A percentile compares a stretch with the other conserved stretches of the same genome.
These are phyloP conservation scores for Sophora flavescens DNA, from an alignment of 306 rosid species.

Conservation along the genomic window DNA sequence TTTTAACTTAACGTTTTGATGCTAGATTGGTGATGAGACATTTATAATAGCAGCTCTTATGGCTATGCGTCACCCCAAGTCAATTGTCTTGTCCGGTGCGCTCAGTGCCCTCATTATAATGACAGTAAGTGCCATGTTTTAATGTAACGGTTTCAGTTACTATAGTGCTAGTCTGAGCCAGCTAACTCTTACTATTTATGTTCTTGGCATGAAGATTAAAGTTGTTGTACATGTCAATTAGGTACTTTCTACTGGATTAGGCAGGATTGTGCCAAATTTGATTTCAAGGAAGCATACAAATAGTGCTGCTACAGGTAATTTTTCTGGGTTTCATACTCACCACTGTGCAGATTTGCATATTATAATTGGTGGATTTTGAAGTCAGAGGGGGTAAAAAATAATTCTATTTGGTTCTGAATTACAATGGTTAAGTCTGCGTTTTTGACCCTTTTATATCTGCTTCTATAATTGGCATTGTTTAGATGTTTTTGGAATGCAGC, in stretches of 20 bases:
- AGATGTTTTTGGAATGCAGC: constrained; percentile 7
- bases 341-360: neutral
- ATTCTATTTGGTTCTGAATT: neutral
- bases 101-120: constrained; percentile 87
- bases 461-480: neutral
- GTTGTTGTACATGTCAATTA: constrained; percentile 56
- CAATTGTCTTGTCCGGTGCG: constrained; percentile 95
- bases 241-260: constrained; percentile 98
- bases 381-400: neutral
- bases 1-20: constrained; percentile 48
- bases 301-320: constrained; percentile 96
- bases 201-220: constrained; percentile 43
- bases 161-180: constrained; percentile 37
- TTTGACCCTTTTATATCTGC: constrained; percentile 17
- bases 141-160: constrained; percentile 41
- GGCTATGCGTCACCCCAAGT: constrained; percentile 99
- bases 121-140: constrained; percentile 68
- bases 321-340: constrained; percentile 28
- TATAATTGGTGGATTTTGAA: constrained; percentile 9
- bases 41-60: constrained; percentile 98
- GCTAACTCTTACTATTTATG: constrained; percentile 40
- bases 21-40: constrained; percentile 98
- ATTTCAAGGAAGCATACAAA: constrained; percentile 98
- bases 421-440: neutral
- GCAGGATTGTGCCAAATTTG: constrained; percentile 98